Evolutionary conservation across 2,329 filamentous ascomycete genomes (phyloP).

Genomic region (Didymella pomorum): DNA sequence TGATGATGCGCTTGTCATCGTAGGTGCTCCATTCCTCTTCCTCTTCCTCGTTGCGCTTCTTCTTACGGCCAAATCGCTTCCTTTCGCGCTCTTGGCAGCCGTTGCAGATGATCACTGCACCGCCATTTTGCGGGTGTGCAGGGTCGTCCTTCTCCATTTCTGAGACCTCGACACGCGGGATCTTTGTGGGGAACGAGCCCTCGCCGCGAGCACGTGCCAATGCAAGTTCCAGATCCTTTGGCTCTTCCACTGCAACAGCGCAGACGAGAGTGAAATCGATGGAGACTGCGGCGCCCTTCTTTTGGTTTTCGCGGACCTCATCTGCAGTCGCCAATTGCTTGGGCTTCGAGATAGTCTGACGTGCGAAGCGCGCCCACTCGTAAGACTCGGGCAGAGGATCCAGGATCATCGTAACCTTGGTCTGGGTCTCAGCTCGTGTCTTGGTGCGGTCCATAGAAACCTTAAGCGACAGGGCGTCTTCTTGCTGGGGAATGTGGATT

Average conservation of each 20-base stretch:
- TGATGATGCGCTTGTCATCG: conserved; percentile 54
- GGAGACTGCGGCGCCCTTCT: conserved; percentile 61
- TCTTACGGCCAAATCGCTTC: conserved; percentile 90
- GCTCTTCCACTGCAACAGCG: conserved; percentile 86
- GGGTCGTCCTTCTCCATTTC: conserved; percentile 66
- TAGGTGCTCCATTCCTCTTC: conserved; percentile 78
- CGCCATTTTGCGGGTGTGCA: conserved; percentile 81
- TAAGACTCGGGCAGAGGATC: conserved; percentile 77
- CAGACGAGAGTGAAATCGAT: conserved; percentile 70
- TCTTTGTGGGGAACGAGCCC: conserved; percentile 49
- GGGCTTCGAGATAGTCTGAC: conserved; percentile 91
- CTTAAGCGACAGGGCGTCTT: conserved; percentile 31
- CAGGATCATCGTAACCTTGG: conserved; percentile 83
- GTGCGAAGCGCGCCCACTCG: conserved; percentile 83
- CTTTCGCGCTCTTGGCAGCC: conserved; percentile 93
- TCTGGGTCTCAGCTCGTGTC: conserved; percentile 95
- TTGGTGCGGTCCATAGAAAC: conserved; percentile 61
- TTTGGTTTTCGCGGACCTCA: conserved; percentile 73
- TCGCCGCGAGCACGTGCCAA: conserved; percentile 65
- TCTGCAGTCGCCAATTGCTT: conserved; percentile 84
- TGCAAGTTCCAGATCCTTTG: conserved; percentile 71
- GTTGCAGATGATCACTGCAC: conserved; percentile 89
- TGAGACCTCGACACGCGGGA: conserved; percentile 51
- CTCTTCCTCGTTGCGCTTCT: conserved; percentile 86
- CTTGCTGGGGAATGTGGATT: conserved; percentile 40